Evolutionary conservation across 306 rosid genomes (phyloP).

Genomic region (Pueraria montana): DNA sequence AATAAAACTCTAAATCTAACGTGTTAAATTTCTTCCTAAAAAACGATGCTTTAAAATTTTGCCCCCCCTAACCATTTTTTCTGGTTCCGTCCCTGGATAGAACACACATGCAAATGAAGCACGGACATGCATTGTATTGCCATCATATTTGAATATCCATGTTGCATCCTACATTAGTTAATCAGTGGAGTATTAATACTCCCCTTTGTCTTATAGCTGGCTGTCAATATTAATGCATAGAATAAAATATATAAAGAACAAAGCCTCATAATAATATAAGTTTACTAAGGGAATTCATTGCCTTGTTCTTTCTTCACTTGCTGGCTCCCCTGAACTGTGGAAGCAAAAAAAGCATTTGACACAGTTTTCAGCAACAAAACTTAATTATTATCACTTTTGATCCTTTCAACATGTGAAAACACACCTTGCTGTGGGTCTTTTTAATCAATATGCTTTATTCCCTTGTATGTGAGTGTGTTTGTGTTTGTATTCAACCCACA

Average conservation of each 20-base stretch:
- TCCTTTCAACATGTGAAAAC: slow-evolving; percentile 49
- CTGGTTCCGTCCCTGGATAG: no score
- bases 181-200: slow-evolving; percentile 14
- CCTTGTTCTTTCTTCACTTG: slow-evolving; percentile 47
- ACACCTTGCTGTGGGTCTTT: slow-evolving; percentile 53
- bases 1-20: no score
- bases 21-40: no score
- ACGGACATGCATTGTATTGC: neutral
- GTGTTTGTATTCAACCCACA: neutral
- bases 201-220: slow-evolving; percentile 29
- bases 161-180: neutral
- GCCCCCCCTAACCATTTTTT: no score
- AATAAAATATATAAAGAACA: slow-evolving; percentile 18
- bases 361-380: slow-evolving; percentile 21
- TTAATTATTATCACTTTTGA: slow-evolving; percentile 44
- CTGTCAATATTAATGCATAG: slow-evolving; percentile 16
- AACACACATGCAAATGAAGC: neutral
- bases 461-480: neutral
- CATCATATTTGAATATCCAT: neutral
- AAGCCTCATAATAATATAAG: slow-evolving; percentile 1
- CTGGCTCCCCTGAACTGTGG: slow-evolving; percentile 17
- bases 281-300: slow-evolving; percentile 11
- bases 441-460: slow-evolving; percentile 57
- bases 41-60: no score
- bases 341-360: slow-evolving; percentile 35